Percentiles rank a stretch among this genome's conserved stretches.
Evolutionary conservation across 257 asterid species (phyloP).

Genomic region (Jacaranda copaia): DNA sequence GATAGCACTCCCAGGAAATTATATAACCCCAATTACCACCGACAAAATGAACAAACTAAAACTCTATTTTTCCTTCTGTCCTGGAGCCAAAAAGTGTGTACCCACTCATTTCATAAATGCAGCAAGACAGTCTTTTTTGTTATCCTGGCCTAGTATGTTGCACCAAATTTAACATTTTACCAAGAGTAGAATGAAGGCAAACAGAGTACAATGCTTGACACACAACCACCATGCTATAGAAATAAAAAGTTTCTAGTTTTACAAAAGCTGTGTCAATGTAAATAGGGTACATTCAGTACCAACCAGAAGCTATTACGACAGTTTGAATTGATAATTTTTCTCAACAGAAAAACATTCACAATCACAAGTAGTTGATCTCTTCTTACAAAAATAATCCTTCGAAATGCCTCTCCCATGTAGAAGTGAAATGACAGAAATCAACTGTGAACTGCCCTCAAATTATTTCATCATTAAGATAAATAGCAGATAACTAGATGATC

Average conservation of each 20-base stretch:
- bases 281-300: neutral
- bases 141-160: neutral
- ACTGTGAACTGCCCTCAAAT: neutral
- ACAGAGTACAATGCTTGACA: neutral
- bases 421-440: neutral
- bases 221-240: neutral
- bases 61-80: neutral
- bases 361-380: neutral
- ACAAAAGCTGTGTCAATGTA: neutral
- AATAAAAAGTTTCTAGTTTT: neutral
- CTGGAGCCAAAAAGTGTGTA: neutral
- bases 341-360: neutral
- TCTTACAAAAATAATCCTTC: neutral
- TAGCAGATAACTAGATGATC: neutral
- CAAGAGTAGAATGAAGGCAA: neutral
- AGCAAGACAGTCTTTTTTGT: neutral
- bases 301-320: neutral
- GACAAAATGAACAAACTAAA: too few relatives aligned
- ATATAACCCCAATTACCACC: too few relatives aligned
- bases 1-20: neutral
- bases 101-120: neutral
- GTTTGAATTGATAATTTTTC: neutral
- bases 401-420: neutral
- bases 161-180: too few relatives aligned
- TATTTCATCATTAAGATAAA: neutral